Percentiles rank a stretch among this genome's conserved stretches.
Evolutionary conservation across 768 basidiomycete genomes (phyloP).

Genomic region (Rhodotorula toruloides): DNA sequence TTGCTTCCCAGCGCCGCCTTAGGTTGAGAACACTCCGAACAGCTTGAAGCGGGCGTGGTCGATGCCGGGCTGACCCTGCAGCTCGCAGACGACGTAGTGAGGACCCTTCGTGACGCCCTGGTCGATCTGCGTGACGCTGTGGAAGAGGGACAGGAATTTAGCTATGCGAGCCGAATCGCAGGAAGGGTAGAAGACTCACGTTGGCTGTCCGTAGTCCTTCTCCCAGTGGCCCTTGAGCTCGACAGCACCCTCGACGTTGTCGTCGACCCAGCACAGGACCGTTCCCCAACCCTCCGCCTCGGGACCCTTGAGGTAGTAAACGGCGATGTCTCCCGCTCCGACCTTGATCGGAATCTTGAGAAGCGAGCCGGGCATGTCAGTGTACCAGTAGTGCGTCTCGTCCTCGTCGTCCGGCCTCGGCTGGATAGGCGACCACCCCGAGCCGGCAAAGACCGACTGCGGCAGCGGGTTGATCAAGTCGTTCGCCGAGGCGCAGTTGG

Average conservation of each 20-base stretch:
- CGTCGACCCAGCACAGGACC: conserved; percentile 95
- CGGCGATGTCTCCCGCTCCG: conserved; percentile 82
- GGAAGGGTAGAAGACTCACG: conserved; percentile 53
- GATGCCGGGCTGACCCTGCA: conserved; percentile 80
- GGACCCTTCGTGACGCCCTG: conserved; percentile 75
- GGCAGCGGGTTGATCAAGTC: conserved; percentile 96
- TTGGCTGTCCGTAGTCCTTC: conserved; percentile 58
- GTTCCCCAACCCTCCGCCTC: conserved; percentile 55
- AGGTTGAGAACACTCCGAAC: conserved; percentile 81
- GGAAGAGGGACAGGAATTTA: neutral
- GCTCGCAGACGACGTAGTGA: conserved; percentile 86
- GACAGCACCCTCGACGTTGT: conserved; percentile 74
- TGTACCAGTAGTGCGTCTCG: conserved; percentile 82
- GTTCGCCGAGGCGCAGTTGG: conserved; percentile 92
- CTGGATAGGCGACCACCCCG: conserved; percentile 74
- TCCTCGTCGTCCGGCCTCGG: conserved; percentile 51
- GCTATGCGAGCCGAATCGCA: neutral
- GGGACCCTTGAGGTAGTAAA: conserved; percentile 82
- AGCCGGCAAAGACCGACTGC: conserved; percentile 85
- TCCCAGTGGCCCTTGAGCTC: conserved; percentile 64
- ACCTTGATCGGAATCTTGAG: conserved; percentile 76
- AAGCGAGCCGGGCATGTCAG: conserved; percentile 73
- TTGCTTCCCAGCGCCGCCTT: no score
- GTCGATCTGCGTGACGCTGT: conserved; percentile 79
- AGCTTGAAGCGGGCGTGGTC: conserved; percentile 79